Conservation (phyloP, 495 filamentous ascomycete species). For the Filosporella fistucella region DNA sequence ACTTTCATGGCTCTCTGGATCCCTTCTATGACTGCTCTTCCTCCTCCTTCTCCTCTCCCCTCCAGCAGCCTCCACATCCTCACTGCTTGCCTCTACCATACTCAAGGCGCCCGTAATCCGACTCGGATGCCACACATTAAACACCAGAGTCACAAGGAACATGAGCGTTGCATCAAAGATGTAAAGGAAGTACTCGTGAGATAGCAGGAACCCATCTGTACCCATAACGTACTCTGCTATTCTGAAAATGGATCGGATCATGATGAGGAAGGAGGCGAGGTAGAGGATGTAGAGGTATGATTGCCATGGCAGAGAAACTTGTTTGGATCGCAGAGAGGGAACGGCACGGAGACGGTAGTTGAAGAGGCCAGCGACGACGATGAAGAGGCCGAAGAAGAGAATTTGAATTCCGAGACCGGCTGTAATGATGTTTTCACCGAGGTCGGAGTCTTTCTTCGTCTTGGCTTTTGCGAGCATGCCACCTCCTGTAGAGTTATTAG, state of each 20-base stretch:
- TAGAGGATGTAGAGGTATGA: conserved; percentile 38
- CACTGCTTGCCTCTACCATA: too few species aligned
- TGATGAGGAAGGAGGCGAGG: conserved; percentile 43
- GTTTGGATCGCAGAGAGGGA: conserved; percentile 14
- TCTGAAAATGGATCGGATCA: conserved; percentile 53
- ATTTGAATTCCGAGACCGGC: conserved; percentile 41
- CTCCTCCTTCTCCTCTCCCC: too few species aligned
- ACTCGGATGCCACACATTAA: conserved; percentile 49
- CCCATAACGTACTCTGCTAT: conserved; percentile 56
- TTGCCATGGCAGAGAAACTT: conserved; percentile 18
- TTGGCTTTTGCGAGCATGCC: conserved; percentile 34
- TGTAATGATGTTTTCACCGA: conserved; percentile 39
- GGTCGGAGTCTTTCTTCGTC: conserved; percentile 17
- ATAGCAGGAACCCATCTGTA: conserved; percentile 30
- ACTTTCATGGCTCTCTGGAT: too few species aligned
- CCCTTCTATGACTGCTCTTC: too few species aligned
- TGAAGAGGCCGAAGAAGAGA: conserved; percentile 46
- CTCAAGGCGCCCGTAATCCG: too few species aligned
- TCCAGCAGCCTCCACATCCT: too few species aligned
- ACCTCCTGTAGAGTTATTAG: conserved; percentile 15
- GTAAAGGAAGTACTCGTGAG: conserved; percentile 20
- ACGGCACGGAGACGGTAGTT: conserved; percentile 20
- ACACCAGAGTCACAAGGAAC: conserved; percentile 39
- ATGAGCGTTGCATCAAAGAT: conserved; percentile 47
- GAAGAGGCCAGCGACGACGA: conserved; percentile 37